Conservation (phyloP, 345 rosid genomes). For the Moricandia arvensis region DNA sequence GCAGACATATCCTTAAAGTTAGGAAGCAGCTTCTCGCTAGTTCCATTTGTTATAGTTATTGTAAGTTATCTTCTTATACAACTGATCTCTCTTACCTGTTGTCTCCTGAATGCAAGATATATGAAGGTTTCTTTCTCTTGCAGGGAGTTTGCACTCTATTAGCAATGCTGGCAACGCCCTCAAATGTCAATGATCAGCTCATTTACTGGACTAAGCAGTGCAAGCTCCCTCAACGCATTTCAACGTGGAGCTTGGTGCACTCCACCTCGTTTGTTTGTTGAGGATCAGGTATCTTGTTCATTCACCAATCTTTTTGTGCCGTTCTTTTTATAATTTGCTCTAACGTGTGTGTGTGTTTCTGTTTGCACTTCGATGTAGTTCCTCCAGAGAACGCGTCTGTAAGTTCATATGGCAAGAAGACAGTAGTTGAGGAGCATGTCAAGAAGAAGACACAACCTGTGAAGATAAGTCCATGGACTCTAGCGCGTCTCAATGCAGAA, state of each 20-base stretch:
- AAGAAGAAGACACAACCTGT: constrained; percentile 65
- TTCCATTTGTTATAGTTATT: constrained; percentile 86
- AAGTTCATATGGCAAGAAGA: constrained; percentile 83
- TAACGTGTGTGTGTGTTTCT: constrained; percentile 17
- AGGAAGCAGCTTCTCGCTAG: constrained; percentile 98
- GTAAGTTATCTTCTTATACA: constrained; percentile 46
- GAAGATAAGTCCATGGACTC: neutral
- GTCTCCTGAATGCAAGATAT: neutral
- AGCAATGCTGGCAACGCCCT: constrained; percentile 91
- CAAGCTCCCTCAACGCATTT: constrained; percentile 90
- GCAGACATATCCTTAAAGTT: constrained; percentile 73
- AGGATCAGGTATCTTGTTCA: constrained; percentile 74
- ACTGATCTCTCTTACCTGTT: neutral
- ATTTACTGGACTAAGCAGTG: constrained; percentile 91
- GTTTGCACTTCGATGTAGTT: constrained; percentile 87
- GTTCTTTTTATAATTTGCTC: neutral
- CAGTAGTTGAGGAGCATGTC: constrained; percentile 52
- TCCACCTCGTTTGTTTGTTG: constrained; percentile 92
- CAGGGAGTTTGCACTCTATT: constrained; percentile 83
- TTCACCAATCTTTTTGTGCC: neutral
- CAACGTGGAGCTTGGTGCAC: constrained; percentile 99
- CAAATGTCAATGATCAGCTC: constrained; percentile 98
- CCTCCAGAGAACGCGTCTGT: constrained; percentile 95
- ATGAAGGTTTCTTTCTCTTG: constrained; percentile 16
- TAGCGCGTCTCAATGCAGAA: neutral